Evolutionary conservation across 306 rosid genomes (phyloP).

Genomic region (Hippophae rhamnoides): DNA sequence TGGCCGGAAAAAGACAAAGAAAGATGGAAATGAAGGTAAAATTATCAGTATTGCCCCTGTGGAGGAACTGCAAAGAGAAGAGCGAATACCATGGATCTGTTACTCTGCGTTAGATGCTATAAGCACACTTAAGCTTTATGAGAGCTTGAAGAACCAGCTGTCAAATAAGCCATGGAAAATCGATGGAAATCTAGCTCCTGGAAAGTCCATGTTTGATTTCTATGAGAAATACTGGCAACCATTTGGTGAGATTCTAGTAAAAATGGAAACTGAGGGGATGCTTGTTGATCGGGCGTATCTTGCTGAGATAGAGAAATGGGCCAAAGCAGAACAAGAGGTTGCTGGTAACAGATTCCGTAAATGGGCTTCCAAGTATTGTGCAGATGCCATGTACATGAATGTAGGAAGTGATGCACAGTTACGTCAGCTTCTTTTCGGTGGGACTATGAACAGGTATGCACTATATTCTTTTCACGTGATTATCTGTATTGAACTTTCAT

Average conservation of each 20-base stretch:
- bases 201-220: slow-evolving; percentile 67
- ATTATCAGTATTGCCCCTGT: slow-evolving; percentile 60
- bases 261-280: slow-evolving; percentile 95
- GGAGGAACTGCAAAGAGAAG: slow-evolving; percentile 80
- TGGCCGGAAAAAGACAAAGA: slow-evolving; percentile 42
- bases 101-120: slow-evolving; percentile 51
- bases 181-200: slow-evolving; percentile 25
- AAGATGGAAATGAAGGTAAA: slow-evolving; percentile 54
- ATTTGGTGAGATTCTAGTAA: slow-evolving; percentile 79
- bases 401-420: slow-evolving; percentile 89
- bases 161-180: slow-evolving; percentile 24
- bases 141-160: slow-evolving; percentile 35
- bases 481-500: slow-evolving; percentile 9
- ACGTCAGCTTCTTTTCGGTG: slow-evolving; percentile 88
- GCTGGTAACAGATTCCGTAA: slow-evolving; percentile 75
- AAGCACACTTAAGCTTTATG: slow-evolving; percentile 45
- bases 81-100: slow-evolving; percentile 45
- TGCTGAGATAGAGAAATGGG: slow-evolving; percentile 72
- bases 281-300: slow-evolving; percentile 81
- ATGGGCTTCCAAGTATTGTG: slow-evolving; percentile 77
- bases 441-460: slow-evolving; percentile 59
- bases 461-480: slow-evolving; percentile 7
- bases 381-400: slow-evolving; percentile 86
- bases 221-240: slow-evolving; percentile 81
- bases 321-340: slow-evolving; percentile 70